Conservation (phyloP, 768 basidiomycete genomes). For the Mycena metata region DNA sequence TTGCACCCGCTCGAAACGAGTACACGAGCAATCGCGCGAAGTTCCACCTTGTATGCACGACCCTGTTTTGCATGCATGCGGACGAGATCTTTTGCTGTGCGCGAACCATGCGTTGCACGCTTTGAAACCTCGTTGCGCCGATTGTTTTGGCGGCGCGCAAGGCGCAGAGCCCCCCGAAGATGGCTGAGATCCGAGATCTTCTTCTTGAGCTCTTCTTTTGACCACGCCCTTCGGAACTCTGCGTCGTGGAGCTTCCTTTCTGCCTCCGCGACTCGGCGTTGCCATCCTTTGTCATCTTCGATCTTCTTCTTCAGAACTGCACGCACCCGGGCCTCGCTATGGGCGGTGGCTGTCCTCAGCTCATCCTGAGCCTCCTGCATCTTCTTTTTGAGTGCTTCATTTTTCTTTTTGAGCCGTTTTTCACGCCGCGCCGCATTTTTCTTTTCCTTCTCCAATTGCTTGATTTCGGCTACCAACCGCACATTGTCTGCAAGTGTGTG, state of each 20-base stretch:
- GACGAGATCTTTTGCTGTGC: constrained; percentile 13
- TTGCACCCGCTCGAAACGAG: too few species aligned
- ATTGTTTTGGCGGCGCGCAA: neutral
- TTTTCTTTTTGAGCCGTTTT: constrained; percentile 1
- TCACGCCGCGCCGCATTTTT: constrained; percentile 14
- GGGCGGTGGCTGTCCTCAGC: constrained; percentile 7
- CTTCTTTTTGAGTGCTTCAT: neutral
- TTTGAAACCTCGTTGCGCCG: constrained; percentile 1
- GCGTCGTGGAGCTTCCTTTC: neutral
- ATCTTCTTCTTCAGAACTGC: constrained; percentile 12
- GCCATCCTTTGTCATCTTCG: constrained; percentile 19
- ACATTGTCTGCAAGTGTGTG: neutral
- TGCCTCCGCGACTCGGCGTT: constrained; percentile 13
- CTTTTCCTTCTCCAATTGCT: constrained; percentile 9
- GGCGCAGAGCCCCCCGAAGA: too few species aligned
- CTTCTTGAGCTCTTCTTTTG: neutral
- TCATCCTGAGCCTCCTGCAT: constrained; percentile 1
- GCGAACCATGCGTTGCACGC: constrained; percentile 9
- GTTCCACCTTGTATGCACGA: constrained; percentile 23
- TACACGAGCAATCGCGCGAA: constrained; percentile 17
- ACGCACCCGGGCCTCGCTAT: constrained; percentile 21
- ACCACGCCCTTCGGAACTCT: constrained; percentile 2
- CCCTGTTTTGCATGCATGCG: constrained; percentile 29
- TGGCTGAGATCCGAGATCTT: too few species aligned
- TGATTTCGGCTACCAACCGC: neutral